Conservation (phyloP, 2,329 filamentous ascomycete species). For the Trichoderma koningiopsis region DNA sequence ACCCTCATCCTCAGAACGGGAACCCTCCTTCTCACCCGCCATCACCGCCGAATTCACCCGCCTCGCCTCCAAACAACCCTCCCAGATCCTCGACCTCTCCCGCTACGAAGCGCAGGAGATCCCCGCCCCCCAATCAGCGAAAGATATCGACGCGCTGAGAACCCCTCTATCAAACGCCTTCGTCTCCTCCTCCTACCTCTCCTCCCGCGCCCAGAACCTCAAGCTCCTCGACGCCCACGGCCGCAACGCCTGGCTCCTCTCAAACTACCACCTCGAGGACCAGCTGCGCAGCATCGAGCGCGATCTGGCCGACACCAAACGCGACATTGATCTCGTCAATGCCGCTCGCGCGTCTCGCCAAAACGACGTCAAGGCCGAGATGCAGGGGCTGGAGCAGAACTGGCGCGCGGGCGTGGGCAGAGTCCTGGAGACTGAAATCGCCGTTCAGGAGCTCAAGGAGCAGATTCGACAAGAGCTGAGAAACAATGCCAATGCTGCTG, state of each 20-base stretch:
- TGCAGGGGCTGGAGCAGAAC: slow-evolving; percentile 70
- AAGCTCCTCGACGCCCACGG: slow-evolving; percentile 77
- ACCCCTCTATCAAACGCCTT: slow-evolving; percentile 61
- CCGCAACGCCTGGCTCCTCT: slow-evolving; percentile 88
- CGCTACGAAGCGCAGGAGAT: slow-evolving; percentile 79
- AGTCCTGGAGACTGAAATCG: slow-evolving; percentile 84
- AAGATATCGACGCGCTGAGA: slow-evolving; percentile 41
- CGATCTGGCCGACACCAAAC: slow-evolving; percentile 69
- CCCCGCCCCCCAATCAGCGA: slow-evolving; percentile 29
- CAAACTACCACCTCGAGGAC: slow-evolving; percentile 78
- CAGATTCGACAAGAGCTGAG: slow-evolving; percentile 67
- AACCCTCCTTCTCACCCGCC: slow-evolving; percentile 64
- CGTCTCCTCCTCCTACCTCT: slow-evolving; percentile 55
- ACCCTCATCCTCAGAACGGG: slow-evolving; percentile 30
- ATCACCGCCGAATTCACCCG: slow-evolving; percentile 70
- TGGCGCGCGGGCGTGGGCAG: slow-evolving; percentile 80
- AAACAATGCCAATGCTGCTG: slow-evolving; percentile 30
- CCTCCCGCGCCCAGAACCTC: slow-evolving; percentile 58
- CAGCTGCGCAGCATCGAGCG: slow-evolving; percentile 66
- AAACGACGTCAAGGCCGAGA: slow-evolving; percentile 70
- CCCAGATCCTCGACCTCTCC: slow-evolving; percentile 65
- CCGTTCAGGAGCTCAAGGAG: slow-evolving; percentile 69
- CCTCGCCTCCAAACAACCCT: slow-evolving; percentile 49
- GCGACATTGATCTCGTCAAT: slow-evolving; percentile 73
- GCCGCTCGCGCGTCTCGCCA: slow-evolving; percentile 69